phyloP scores from a whole-genome alignment of 2,329 filamentous ascomycete species.

The Scopulariopsis brevicaulis region DNA sequence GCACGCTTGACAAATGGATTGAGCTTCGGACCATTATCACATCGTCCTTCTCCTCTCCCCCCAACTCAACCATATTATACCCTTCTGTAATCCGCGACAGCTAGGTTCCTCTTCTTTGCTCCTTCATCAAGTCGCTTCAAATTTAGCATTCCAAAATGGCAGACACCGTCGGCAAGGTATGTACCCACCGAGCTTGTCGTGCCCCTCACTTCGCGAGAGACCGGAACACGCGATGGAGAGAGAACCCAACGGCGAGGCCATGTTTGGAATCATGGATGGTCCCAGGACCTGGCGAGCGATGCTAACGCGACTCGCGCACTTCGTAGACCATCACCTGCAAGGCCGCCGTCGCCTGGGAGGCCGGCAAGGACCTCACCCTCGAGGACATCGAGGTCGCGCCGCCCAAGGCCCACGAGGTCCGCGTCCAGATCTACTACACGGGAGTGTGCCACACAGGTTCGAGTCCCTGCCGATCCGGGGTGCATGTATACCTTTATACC shows the following conservation, averaged over 20 bases:
- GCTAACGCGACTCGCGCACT: background rate
- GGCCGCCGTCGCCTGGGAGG: conserved; percentile 96
- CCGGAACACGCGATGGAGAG: background rate
- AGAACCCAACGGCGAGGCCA: background rate
- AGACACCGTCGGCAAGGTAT: conserved; percentile 7
- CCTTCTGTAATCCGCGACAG: background rate
- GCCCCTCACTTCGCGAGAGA: background rate
- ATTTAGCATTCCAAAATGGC: conserved; percentile 5
- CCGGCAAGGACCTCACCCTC: conserved; percentile 76
- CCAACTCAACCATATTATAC: background rate
- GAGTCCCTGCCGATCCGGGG: background rate
- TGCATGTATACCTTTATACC: background rate
- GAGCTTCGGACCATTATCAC: background rate
- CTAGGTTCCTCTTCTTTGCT: background rate
- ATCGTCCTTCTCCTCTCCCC: background rate
- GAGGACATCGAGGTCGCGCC: conserved; percentile 90
- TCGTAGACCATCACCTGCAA: conserved; percentile 85
- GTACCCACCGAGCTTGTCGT: background rate
- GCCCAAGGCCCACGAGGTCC: conserved; percentile 86
- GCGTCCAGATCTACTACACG: conserved; percentile 94
- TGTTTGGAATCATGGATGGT: background rate
- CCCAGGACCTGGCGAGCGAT: background rate
- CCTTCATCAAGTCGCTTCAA: background rate
- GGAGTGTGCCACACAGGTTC: conserved; percentile 96
- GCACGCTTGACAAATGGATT: background rate